Percentiles rank a stretch among this genome's conserved stretches.
Evolutionary conservation across 2,329 filamentous ascomycete species (phyloP).

Genomic region (Cercospora citrullina): DNA sequence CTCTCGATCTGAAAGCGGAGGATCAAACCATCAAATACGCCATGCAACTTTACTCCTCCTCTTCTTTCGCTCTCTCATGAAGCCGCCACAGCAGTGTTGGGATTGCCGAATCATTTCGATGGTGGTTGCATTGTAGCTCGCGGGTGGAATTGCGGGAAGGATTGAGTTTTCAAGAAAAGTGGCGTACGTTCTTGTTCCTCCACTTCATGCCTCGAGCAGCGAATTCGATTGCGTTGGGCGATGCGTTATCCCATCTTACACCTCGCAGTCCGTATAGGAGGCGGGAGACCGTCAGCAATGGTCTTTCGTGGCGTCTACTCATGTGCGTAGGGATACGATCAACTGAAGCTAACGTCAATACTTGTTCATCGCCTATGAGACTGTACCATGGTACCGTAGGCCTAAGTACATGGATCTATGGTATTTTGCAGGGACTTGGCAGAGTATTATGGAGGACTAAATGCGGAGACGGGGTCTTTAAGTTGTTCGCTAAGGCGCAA

Average conservation of each 20-base stretch:
- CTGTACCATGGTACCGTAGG: not conserved
- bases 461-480: not conserved
- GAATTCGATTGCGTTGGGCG: not conserved
- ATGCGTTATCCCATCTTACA: not conserved
- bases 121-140: not conserved
- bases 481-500: not conserved
- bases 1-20: not conserved
- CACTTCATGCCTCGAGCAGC: not conserved
- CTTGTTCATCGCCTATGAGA: not conserved
- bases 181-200: not conserved
- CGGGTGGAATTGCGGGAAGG: not conserved
- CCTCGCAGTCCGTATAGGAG: not conserved
- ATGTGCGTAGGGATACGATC: not conserved
- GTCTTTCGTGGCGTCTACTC: not conserved
- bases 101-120: too few species aligned
- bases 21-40: not conserved
- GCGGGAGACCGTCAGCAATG: not conserved
- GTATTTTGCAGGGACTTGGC: not conserved
- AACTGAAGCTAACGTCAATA: not conserved
- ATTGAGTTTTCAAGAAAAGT: not conserved
- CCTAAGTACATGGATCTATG: not conserved
- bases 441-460: not conserved
- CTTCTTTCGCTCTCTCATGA: not conserved
- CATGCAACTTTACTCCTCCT: not conserved
- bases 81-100: constrained; percentile 6